Evolutionary conservation across 1,284 basidiomycete species (phyloP), one percentile per base, ranked within the genome.

Genomic region (Puccinia triticina): DNA sequence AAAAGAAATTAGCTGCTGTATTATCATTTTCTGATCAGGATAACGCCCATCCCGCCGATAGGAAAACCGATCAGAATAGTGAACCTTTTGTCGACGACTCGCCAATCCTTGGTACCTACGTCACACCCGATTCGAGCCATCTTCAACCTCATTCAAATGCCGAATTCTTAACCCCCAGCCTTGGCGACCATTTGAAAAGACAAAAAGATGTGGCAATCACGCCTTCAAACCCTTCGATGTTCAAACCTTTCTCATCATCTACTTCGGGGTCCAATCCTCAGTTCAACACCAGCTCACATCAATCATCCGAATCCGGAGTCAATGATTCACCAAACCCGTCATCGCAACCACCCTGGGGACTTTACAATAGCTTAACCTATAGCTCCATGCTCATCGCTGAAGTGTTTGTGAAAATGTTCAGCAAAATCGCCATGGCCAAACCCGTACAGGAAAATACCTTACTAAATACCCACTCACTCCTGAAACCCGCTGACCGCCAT

Each of bases 111-210:
- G 50, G 61, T 55, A 71, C 34, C 26, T 69, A 53, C 71, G 66
- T 67, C n/a, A 79, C 77, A 55, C 77, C 77, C 50, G 77, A 79
- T 59, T 53, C 77, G 12, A 79, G 77, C 32, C 77, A 79, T 29
- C 71, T 79, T 21, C 76, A 77, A 26, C 46, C 50, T 73, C 50
- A 71, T 40, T 50, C 66, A 10, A 79, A 79, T 21, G 61, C 61
- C 7, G 64, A 79, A 34, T 71, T 79, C n/a, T 29, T 69, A 34
- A 79, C 77, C 50, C 77, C 77, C 26, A 50, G 46, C 29, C 23
- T 79, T 26, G 50, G 43, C 18, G 77, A 67, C 26, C 77, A 79
- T 21, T 57, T 79, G 26, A 79, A 21, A 40, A 69, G 48, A 37
- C 64, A 69, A 40, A 69, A 71, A 26, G 77, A 71, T n/a, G 61